Conservation (phyloP, 495 filamentous ascomycete genomes). For the Penicillium egyptiacum region DNA sequence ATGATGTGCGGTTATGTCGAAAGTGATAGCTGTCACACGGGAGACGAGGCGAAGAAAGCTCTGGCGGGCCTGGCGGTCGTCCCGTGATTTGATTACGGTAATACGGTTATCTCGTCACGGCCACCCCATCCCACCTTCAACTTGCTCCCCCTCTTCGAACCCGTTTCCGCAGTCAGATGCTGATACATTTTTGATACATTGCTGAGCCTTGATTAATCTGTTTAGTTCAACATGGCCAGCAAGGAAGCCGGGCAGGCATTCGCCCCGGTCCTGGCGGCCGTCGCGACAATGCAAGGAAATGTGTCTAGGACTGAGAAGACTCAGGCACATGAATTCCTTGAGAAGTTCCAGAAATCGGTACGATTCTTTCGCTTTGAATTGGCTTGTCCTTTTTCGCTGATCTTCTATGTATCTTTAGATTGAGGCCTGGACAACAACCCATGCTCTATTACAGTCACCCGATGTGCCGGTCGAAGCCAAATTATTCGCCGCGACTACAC, state of each 20-base stretch:
- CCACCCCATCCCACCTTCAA: conserved; percentile 42
- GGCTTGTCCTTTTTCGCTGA: conserved; percentile 14
- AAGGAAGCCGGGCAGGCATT: conserved; percentile 68
- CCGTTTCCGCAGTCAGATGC: conserved; percentile 11
- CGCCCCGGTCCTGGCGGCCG: conserved; percentile 79
- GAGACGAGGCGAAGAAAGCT: conserved; percentile 17
- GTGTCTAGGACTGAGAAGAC: conserved; percentile 80
- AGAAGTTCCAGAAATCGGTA: conserved; percentile 98
- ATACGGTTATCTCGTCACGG: conserved; percentile 34
- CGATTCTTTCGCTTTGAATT: conserved; percentile 33
- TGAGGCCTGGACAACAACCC: conserved; percentile 86
- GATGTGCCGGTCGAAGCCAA: conserved; percentile 76
- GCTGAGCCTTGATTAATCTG: conserved; percentile 15
- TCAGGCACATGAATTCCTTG: conserved; percentile 84
- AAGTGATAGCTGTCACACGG: conserved; percentile 1
- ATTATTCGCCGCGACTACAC: conserved; percentile 91
- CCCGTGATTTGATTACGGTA: conserved; percentile 31
- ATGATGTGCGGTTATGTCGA: conserved; percentile 49
- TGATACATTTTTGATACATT: conserved; percentile 11
- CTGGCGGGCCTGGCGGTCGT: conserved; percentile 23
- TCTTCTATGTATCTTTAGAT: conserved; percentile 47
- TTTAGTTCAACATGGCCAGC: conserved; percentile 62
- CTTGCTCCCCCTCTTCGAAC: conserved; percentile 10
- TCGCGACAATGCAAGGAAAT: conserved; percentile 87
- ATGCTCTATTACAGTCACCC: conserved; percentile 76